phyloP scores from a whole-genome alignment of 192 early-diverging fungal genomes.

The Backusella westeae region DNA sequence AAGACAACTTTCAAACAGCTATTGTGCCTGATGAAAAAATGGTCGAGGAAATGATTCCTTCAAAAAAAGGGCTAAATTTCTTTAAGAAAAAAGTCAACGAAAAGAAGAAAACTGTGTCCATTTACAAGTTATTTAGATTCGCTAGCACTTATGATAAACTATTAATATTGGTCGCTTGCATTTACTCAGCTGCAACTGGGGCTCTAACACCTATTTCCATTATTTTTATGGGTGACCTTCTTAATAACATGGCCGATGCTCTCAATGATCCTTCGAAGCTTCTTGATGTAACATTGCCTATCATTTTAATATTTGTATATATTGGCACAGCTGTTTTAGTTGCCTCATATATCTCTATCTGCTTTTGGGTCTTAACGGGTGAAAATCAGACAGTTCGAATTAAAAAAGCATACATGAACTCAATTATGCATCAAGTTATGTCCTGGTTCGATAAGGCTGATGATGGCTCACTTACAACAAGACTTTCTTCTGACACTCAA shows the following conservation, averaged over 20 bases:
- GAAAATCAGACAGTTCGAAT: slow-evolving; percentile 59
- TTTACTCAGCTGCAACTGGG: slow-evolving; percentile 15
- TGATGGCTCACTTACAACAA: slow-evolving; percentile 79
- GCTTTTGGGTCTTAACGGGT: slow-evolving; percentile 47
- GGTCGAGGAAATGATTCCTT: neutral
- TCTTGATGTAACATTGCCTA: slow-evolving; percentile 17
- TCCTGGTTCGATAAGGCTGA: slow-evolving; percentile 80
- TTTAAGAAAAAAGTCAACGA: slow-evolving; percentile 28
- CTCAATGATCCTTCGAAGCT: slow-evolving; percentile 23
- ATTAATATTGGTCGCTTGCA: slow-evolving; percentile 1
- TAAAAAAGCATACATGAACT: slow-evolving; percentile 63
- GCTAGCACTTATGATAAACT: slow-evolving; percentile 17
- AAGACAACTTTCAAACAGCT: neutral
- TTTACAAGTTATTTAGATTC: slow-evolving; percentile 67
- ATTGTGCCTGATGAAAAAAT: slow-evolving; percentile 1
- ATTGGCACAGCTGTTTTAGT: slow-evolving; percentile 56
- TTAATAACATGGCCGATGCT: slow-evolving; percentile 21
- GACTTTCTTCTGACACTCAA: slow-evolving; percentile 80
- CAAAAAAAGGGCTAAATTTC: neutral
- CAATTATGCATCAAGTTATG: slow-evolving; percentile 82
- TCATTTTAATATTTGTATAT: slow-evolving; percentile 50
- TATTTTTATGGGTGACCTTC: slow-evolving; percentile 31
- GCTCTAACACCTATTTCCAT: slow-evolving; percentile 26
- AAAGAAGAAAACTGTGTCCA: slow-evolving; percentile 47
- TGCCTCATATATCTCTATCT: slow-evolving; percentile 57